phyloP scores from a whole-genome alignment of 2,329 filamentous ascomycete species.

The Xylariaceae sp. region DNA sequence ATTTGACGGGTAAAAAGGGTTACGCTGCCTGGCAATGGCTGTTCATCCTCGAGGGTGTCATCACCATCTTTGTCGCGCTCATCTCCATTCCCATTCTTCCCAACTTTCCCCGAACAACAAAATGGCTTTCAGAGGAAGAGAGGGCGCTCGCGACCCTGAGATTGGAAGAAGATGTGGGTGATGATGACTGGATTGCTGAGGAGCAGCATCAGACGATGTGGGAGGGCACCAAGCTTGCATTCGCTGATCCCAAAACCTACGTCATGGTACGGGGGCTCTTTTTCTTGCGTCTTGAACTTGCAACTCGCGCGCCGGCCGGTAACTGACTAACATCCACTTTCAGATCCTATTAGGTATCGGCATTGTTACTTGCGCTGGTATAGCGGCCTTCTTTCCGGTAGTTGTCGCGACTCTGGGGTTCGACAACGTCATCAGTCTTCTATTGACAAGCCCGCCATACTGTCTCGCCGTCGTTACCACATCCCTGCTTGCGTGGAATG shows the following conservation, averaged over 20 bases:
- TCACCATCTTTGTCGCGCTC: conserved; percentile 59
- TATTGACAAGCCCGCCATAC: conserved; percentile 63
- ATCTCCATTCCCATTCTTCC: conserved; percentile 58
- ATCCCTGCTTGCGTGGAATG: conserved; percentile 64
- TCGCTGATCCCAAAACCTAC: conserved; percentile 57
- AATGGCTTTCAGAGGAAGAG: conserved; percentile 55
- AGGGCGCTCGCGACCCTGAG: conserved; percentile 55
- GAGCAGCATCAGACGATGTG: conserved; percentile 54
- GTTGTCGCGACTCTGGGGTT: conserved; percentile 67
- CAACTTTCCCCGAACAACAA: conserved; percentile 60
- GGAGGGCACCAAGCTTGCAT: conserved; percentile 52
- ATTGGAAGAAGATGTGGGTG: conserved; percentile 60
- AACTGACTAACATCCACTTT: conserved; percentile 6
- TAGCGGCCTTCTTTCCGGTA: conserved; percentile 67
- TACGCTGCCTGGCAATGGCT: conserved; percentile 60
- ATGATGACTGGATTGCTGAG: conserved; percentile 58
- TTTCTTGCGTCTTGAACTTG: neutral
- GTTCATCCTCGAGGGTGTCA: conserved; percentile 66
- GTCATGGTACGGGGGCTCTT: conserved; percentile 51
- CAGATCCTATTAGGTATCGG: too few relatives aligned
- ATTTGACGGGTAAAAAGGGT: conserved; percentile 56
- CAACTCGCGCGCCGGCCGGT: neutral
- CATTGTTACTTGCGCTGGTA: conserved; percentile 54
- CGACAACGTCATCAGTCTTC: conserved; percentile 53
- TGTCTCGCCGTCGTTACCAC: conserved; percentile 58